These are phyloP conservation scores for Aspergillus brasiliensis DNA, from an alignment of 2,329 filamentous ascomycete genomes.

Conservation along the genomic window DNA sequence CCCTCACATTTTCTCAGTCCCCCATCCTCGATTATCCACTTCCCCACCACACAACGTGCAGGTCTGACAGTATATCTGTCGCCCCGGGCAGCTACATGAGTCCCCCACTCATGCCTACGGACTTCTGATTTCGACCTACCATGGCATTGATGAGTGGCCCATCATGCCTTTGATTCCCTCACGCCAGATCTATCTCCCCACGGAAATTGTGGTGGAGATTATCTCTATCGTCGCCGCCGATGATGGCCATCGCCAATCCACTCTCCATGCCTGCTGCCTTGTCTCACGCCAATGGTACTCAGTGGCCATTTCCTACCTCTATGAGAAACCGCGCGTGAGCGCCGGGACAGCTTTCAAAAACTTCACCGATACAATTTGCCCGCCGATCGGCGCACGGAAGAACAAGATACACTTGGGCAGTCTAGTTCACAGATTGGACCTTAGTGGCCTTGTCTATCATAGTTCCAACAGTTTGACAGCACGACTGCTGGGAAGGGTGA, in stretches of 20 bases:
- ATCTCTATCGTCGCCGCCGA: constrained; percentile 45
- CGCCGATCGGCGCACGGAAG: constrained; percentile 48
- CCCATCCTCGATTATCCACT: neutral
- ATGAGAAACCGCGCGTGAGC: constrained; percentile 54
- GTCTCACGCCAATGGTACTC: constrained; percentile 61
- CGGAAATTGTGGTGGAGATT: constrained; percentile 57
- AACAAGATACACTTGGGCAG: constrained; percentile 49
- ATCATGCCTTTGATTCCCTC: constrained; percentile 25
- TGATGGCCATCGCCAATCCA: constrained; percentile 44
- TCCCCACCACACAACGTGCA: constrained; percentile 3
- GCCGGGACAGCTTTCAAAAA: constrained; percentile 53
- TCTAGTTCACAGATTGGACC: constrained; percentile 56
- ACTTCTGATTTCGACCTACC: neutral
- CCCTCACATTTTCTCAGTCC: too few relatives aligned
- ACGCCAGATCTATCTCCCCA: constrained; percentile 49
- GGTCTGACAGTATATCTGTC: neutral
- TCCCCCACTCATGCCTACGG: neutral
- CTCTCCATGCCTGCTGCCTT: constrained; percentile 55
- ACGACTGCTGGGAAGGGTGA: constrained; percentile 57
- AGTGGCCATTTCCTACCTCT: constrained; percentile 54
- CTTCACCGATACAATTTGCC: constrained; percentile 59
- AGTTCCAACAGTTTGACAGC: constrained; percentile 60
- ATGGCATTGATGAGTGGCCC: constrained; percentile 19
- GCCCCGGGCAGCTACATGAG: neutral
- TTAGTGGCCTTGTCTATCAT: constrained; percentile 60